phyloP scores from a whole-genome alignment of 805 yeast species.

The Starmera dryadoides region DNA sequence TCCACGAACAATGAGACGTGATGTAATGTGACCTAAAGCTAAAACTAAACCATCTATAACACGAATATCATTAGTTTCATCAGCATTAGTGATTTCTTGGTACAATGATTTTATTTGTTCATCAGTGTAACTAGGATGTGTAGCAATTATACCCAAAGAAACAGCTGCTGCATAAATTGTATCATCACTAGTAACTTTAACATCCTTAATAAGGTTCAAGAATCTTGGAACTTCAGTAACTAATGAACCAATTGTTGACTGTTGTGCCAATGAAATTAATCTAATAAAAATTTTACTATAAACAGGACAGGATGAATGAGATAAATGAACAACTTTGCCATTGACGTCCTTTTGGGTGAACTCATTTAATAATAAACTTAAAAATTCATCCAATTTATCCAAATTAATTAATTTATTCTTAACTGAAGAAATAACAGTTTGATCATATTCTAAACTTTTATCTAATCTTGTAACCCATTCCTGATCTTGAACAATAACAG shows the following conservation, averaged over 20 bases:
- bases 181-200: slow-evolving; percentile 12
- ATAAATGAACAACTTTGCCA: slow-evolving; percentile 11
- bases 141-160: slow-evolving; percentile 40
- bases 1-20: slow-evolving; percentile 29
- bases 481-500: slow-evolving; percentile 60
- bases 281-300: slow-evolving; percentile 29
- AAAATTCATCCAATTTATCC: slow-evolving; percentile 15
- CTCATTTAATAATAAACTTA: slow-evolving; percentile 31
- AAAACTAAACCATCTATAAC: slow-evolving; percentile 15
- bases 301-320: slow-evolving; percentile 17
- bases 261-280: slow-evolving; percentile 17
- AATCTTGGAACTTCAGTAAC: slow-evolving; percentile 17
- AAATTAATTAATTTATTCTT: slow-evolving; percentile 16
- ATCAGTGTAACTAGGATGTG: slow-evolving; percentile 27
- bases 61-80: slow-evolving; percentile 6
- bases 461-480: slow-evolving; percentile 68
- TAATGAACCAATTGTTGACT: slow-evolving; percentile 3
- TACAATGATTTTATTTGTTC: slow-evolving; percentile 4
- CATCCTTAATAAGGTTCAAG: slow-evolving; percentile 13
- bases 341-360: slow-evolving; percentile 14
- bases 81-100: slow-evolving; percentile 3
- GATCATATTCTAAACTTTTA: slow-evolving; percentile 60
- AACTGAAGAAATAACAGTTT: slow-evolving; percentile 31
- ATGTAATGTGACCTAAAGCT: slow-evolving; percentile 36
- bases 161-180: slow-evolving; percentile 32